phyloP scores from a whole-genome alignment of 352 stramenopile genomes.

The Phytophthora quininea region DNA sequence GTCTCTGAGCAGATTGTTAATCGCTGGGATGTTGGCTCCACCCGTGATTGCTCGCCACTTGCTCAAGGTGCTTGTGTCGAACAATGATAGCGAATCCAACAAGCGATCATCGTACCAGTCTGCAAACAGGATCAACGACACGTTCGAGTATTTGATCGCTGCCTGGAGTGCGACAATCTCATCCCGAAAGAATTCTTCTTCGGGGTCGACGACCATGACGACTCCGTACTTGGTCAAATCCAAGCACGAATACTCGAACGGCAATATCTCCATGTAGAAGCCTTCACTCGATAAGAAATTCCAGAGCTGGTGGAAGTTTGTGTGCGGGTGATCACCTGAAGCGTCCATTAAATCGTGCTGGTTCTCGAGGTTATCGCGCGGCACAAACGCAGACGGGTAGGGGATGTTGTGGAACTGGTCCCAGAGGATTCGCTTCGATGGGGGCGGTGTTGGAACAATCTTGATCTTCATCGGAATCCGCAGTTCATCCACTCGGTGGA shows the following conservation, averaged over 20 bases:
- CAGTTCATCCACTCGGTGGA: constrained; percentile 44
- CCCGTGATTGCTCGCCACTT: constrained; percentile 82
- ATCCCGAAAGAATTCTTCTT: constrained; percentile 78
- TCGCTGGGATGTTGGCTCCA: constrained; percentile 74
- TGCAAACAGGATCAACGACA: constrained; percentile 76
- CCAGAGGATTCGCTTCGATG: constrained; percentile 75
- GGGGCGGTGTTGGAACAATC: constrained; percentile 53
- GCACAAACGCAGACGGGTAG: constrained; percentile 85
- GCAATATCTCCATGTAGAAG: constrained; percentile 84
- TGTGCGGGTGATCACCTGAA: constrained; percentile 83
- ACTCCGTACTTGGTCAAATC: constrained; percentile 73
- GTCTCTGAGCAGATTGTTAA: constrained; percentile 67
- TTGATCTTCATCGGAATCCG: constrained; percentile 51
- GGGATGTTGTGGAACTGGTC: constrained; percentile 90
- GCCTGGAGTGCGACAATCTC: constrained; percentile 63
- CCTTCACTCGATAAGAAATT: constrained; percentile 65
- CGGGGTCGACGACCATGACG: constrained; percentile 81
- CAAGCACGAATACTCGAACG: constrained; percentile 81
- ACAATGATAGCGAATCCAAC: constrained; percentile 70
- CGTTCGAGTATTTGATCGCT: constrained; percentile 71
- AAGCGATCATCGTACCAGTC: constrained; percentile 81
- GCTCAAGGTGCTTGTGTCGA: constrained; percentile 84
- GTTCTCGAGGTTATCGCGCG: constrained; percentile 77
- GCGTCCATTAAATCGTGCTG: constrained; percentile 71
- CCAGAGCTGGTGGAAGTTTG: constrained; percentile 88